phyloP scores from a whole-genome alignment of 73 alveolate genomes.

The Symbiodinium natans region DNA sequence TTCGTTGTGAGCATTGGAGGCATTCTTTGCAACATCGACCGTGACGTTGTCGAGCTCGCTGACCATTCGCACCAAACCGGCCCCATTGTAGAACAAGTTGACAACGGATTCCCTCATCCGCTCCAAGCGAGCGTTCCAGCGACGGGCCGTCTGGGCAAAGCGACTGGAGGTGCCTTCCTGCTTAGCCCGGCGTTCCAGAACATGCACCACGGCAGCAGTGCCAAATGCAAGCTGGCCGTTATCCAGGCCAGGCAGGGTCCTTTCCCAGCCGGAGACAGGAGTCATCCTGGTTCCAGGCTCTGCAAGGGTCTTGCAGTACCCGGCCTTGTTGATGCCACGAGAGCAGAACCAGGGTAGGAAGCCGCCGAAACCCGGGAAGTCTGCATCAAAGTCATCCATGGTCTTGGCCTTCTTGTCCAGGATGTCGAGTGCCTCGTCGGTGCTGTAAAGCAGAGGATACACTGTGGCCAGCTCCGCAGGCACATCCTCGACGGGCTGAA shows the following conservation, averaged over 20 bases:
- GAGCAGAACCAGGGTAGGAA: slow-evolving; percentile 68
- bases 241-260: slow-evolving; percentile 61
- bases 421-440: slow-evolving; percentile 36
- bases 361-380: slow-evolving; percentile 63
- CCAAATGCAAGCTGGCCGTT: slow-evolving; percentile 75
- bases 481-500: slow-evolving; percentile 30
- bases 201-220: slow-evolving; percentile 20
- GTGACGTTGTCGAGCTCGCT: slow-evolving; percentile 22
- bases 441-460: slow-evolving; percentile 14
- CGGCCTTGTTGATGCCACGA: slow-evolving; percentile 32
- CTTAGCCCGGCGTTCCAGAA: neutral
- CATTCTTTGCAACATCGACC: neutral
- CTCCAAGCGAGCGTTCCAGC: slow-evolving; percentile 68
- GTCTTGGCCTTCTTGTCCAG: slow-evolving; percentile 44
- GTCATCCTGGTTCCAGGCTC: neutral
- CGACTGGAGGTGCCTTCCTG: slow-evolving; percentile 11
- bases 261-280: neutral
- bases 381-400: slow-evolving; percentile 63
- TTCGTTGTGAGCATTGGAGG: neutral
- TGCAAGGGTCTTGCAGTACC: slow-evolving; percentile 11
- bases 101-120: slow-evolving; percentile 65
- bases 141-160: neutral
- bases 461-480: slow-evolving; percentile 8
- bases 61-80: slow-evolving; percentile 26
- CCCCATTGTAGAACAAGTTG: slow-evolving; percentile 61